These are phyloP conservation scores for Atkinsonella hypoxylon DNA, from an alignment of 2,329 filamentous ascomycete species.

Conservation along the genomic window DNA sequence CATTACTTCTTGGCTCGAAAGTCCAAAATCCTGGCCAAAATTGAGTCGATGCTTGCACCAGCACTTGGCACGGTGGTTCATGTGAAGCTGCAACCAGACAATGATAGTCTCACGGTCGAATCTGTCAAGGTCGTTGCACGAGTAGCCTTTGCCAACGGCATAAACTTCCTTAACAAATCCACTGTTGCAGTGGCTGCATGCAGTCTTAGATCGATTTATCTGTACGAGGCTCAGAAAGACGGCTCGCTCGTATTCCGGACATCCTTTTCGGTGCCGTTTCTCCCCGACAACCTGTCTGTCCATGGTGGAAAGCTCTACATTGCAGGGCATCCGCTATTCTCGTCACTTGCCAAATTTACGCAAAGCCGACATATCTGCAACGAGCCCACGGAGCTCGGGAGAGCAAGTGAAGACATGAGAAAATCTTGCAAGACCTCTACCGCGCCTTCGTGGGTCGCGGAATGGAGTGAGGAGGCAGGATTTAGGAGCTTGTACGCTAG, in stretches of 20 bases:
- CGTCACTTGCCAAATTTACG: conserved; percentile 19
- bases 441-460: conserved; percentile 19
- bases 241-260: conserved; percentile 1
- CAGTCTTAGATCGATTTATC: conserved; percentile 14
- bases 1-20: conserved; percentile 21
- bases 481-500: conserved; percentile 22
- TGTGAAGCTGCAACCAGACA: conserved; percentile 12
- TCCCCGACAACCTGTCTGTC: conserved; percentile 28
- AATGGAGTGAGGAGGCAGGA: conserved; percentile 23
- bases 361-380: conserved; percentile 23
- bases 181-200: conserved; percentile 27
- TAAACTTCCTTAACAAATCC: conserved; percentile 26
- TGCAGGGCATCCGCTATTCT: conserved; percentile 27
- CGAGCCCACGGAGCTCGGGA: conserved; percentile 14
- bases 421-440: conserved; percentile 4
- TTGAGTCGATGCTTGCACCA: conserved; percentile 23
- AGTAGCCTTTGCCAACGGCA: conserved; percentile 29
- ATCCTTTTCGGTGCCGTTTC: conserved; percentile 18
- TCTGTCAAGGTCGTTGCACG: conserved; percentile 19
- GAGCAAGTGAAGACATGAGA: conserved; percentile 9
- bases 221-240: conserved; percentile 16
- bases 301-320: conserved; percentile 21
- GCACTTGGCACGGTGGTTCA: conserved; percentile 25
- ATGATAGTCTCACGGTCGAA: background rate
- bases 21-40: conserved; percentile 12